Conservation (phyloP, 164 flowering plant genomes). For the grape (Vitis vinifera) region DNA sequence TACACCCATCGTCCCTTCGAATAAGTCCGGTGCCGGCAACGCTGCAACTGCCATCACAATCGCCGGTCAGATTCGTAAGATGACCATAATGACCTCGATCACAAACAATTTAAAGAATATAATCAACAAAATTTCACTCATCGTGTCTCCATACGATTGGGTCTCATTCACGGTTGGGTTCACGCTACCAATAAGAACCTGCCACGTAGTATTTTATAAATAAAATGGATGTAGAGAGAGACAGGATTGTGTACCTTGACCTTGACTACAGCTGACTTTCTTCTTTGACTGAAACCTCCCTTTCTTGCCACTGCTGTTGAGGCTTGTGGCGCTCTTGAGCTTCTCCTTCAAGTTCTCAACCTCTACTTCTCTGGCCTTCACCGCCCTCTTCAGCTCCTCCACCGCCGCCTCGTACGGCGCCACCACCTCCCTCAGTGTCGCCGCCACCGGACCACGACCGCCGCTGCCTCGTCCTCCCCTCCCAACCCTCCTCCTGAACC, state of each 20-base stretch:
- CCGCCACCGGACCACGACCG: constrained; percentile 22
- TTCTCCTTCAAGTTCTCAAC: constrained; percentile 69
- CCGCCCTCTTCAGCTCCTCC: constrained; percentile 82
- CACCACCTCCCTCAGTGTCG: constrained; percentile 61
- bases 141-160: no score
- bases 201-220: background rate
- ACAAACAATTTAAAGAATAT: no score
- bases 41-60: constrained; percentile 37
- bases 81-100: no score
- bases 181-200: no score
- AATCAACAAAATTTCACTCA: no score
- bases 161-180: no score
- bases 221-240: background rate
- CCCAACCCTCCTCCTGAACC: constrained; percentile 52
- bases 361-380: constrained; percentile 70
- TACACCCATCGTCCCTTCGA: constrained; percentile 58
- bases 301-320: constrained; percentile 37
- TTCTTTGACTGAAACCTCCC: constrained; percentile 43
- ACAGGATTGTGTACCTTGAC: constrained; percentile 17
- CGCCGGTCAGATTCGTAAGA: no score
- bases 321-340: constrained; percentile 32
- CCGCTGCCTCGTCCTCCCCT: constrained; percentile 15
- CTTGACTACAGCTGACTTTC: constrained; percentile 54
- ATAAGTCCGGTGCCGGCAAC: constrained; percentile 65
- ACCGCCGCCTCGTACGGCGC: constrained; percentile 93